These are phyloP conservation scores for Trichoderma semiorbis DNA, from an alignment of 2,329 filamentous ascomycete species.

Conservation along the genomic window DNA sequence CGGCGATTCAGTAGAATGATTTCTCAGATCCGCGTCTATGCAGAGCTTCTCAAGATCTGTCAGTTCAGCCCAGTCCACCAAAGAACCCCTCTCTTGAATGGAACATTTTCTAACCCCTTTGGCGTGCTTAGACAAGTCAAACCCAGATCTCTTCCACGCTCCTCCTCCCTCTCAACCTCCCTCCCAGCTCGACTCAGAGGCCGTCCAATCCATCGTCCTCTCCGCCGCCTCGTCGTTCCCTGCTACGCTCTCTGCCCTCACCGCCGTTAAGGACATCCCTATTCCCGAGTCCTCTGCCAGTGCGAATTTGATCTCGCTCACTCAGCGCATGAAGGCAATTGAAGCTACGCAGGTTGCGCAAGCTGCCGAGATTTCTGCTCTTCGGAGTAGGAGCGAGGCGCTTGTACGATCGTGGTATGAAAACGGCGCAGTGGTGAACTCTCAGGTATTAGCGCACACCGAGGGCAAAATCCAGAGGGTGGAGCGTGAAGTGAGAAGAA, in stretches of 20 bases:
- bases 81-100: not conserved
- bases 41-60: conserved; percentile 60
- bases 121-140: conserved; percentile 44
- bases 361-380: conserved; percentile 57
- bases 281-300: conserved; percentile 54
- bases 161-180: conserved; percentile 46
- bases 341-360: conserved; percentile 61
- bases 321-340: conserved; percentile 59
- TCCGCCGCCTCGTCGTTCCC: conserved; percentile 55
- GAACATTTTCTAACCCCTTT: not conserved
- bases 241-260: conserved; percentile 54
- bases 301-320: conserved; percentile 54
- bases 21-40: conserved; percentile 53
- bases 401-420: conserved; percentile 71
- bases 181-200: conserved; percentile 48
- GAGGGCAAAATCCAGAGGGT: conserved; percentile 64
- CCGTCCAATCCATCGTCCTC: conserved; percentile 54
- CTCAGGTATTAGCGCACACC: conserved; percentile 66
- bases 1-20: conserved; percentile 50
- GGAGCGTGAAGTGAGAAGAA: conserved; percentile 63
- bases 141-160: conserved; percentile 54
- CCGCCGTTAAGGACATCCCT: conserved; percentile 53
- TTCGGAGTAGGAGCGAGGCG: conserved; percentile 60
- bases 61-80: conserved; percentile 27
- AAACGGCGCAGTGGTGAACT: conserved; percentile 63